phyloP scores from a whole-genome alignment of 257 asterid species.

The Osmanthus fragrans region DNA sequence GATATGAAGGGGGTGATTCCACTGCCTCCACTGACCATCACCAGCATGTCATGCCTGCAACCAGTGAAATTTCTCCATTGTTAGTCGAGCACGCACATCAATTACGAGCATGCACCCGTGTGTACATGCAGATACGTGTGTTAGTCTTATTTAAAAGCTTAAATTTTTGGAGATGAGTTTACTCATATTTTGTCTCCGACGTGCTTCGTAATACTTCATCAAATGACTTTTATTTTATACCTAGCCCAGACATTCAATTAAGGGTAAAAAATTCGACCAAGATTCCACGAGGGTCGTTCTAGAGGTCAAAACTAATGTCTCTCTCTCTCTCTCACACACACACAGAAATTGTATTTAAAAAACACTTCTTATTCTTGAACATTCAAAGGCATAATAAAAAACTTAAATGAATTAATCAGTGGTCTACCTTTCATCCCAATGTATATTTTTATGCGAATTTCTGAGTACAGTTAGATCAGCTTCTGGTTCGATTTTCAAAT shows the following conservation, averaged over 20 bases:
- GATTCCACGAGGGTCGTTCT: neutral
- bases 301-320: neutral
- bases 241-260: too few relatives aligned
- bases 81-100: neutral
- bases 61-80: neutral
- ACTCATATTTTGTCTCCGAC: neutral
- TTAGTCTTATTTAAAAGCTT: neutral
- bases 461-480: neutral
- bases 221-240: too few relatives aligned
- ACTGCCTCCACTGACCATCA: slow-evolving; percentile 97
- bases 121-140: neutral
- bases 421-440: too few relatives aligned
- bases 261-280: neutral
- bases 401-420: too few relatives aligned
- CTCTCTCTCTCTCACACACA: too few relatives aligned
- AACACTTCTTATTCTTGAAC: too few relatives aligned
- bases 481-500: neutral
- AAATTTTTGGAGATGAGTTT: neutral
- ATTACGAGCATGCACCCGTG: neutral
- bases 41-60: slow-evolving; percentile 76
- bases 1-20: slow-evolving; percentile 95
- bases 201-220: too few relatives aligned
- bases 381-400: too few relatives aligned
- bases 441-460: too few relatives aligned
- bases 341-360: too few relatives aligned